Base-by-base conservation (phyloP, 495 filamentous ascomycete species). In the Aspergillus indologenus region DNA sequence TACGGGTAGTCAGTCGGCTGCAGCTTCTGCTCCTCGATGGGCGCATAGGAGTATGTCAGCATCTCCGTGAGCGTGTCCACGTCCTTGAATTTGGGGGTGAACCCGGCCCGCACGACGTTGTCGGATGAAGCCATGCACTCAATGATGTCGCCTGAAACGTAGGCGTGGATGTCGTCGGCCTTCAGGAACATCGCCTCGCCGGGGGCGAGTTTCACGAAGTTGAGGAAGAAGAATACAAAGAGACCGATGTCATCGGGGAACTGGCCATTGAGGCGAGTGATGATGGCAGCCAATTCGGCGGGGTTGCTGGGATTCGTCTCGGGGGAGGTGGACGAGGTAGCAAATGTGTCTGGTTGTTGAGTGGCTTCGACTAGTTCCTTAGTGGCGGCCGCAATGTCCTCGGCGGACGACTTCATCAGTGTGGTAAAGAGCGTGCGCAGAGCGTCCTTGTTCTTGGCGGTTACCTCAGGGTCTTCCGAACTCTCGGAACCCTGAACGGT, bases 61-160 rank as follows among this genome's bases (percentile, higher is more conserved):
- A 96, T 96, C 60, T 81, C 78, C 40, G 92, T 89, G n/a, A 98
- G 81, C 3, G 90, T 97, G 48, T 86, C 80, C 47, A 96, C 91
- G 64, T 98, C 94, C 78, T 97, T 96, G 82, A 93, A 98, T 73
- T 98, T 98, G 11, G 94, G 94, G 0, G 94, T 98, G 70, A 98
- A 92, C 19, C 94, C 94, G 1, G 94, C 94, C 31, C 94, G 92
- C 20, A 98, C 92, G 7, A 98, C 94, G 61, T 98, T 98, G 77
- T 98, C 94, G 34, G 90, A 95, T 20, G 90, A 88, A 1, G 94
- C 94, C 94, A 98, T 98, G 80, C 94, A 98, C 75, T 98, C 94
- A 64, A 98, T 91, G 65, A 98, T 96, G 59, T 98, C 94, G 46
- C 94, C 94, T 22, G 87, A 91, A 31, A 98, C 80, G 71, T 98